Percentiles rank a stretch among this genome's conserved stretches.
Conservation (phyloP, 78 protist genomes). For the Dictyostelium capitatum region DNA sequence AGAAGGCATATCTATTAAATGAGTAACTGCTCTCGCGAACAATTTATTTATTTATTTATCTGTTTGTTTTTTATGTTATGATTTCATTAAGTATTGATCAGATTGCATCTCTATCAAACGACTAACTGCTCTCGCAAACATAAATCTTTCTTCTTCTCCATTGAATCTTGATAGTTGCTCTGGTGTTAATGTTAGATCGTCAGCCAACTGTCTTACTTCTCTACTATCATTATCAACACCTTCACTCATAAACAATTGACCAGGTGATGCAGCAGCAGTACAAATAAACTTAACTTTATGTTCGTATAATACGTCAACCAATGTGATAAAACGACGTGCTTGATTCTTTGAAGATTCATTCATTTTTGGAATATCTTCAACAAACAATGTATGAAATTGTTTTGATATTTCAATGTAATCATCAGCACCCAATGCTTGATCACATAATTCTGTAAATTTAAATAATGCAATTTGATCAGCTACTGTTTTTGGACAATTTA, state of each 20-base stretch:
- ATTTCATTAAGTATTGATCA: constrained; percentile 76
- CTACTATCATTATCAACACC: neutral
- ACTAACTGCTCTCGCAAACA: constrained; percentile 87
- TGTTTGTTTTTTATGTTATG: no score
- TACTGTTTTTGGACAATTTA: constrained; percentile 53
- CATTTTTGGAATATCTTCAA: constrained; percentile 86
- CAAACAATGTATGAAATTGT: constrained; percentile 86
- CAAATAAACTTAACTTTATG: constrained; percentile 83
- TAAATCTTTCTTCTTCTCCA: constrained; percentile 91
- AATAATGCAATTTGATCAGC: constrained; percentile 72
- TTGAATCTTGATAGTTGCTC: constrained; percentile 81
- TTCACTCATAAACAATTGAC: constrained; percentile 60
- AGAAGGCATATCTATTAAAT: no score
- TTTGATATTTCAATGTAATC: constrained; percentile 89
- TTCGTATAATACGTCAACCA: constrained; percentile 93
- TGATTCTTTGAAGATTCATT: constrained; percentile 72
- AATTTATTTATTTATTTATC: no score
- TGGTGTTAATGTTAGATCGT: constrained; percentile 72
- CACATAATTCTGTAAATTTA: constrained; percentile 88
- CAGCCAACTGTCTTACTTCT: constrained; percentile 19
- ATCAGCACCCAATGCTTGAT: constrained; percentile 85
- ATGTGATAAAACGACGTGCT: constrained; percentile 92
- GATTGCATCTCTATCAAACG: constrained; percentile 94
- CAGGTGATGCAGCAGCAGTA: constrained; percentile 82
- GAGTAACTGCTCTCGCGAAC: no score